These are phyloP conservation scores for Cyclotella atomus DNA, from an alignment of 108 stramenopile genomes.

Conservation along the genomic window DNA sequence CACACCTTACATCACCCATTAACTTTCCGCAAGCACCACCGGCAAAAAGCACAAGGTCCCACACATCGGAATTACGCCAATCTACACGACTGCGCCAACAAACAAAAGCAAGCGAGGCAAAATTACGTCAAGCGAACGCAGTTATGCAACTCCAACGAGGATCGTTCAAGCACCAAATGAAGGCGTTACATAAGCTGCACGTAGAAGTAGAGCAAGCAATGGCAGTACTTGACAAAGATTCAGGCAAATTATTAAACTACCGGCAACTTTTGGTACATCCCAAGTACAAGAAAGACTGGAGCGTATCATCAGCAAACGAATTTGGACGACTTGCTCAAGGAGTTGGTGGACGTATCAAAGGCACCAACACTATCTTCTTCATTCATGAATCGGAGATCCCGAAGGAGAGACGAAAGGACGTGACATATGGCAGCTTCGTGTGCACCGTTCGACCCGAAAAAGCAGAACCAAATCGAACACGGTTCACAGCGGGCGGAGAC, in stretches of 20 bases:
- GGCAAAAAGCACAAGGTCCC: too few relatives aligned
- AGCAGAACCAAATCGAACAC: constrained; percentile 31
- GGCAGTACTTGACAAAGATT: too few relatives aligned
- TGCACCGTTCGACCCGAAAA: constrained; percentile 36
- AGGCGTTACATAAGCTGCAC: neutral
- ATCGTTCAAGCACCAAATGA: neutral
- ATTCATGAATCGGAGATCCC: too few relatives aligned
- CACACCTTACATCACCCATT: neutral
- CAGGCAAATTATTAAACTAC: neutral
- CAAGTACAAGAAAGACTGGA: neutral
- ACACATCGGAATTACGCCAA: too few relatives aligned
- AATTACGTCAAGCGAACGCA: neutral
- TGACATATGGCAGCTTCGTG: constrained; percentile 36
- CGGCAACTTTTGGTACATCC: neutral
- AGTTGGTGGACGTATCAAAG: too few relatives aligned
- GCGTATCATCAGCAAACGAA: neutral
- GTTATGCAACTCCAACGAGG: neutral
- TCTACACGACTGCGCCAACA: neutral
- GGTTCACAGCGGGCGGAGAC: constrained; percentile 49
- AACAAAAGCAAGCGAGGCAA: neutral
- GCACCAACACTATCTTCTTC: too few relatives aligned
- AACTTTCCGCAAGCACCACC: neutral
- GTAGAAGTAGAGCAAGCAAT: neutral
- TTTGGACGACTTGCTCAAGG: neutral
- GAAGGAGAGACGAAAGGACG: neutral